phyloP scores from a whole-genome alignment of 257 asterid genomes.

The Scutellaria minor region DNA sequence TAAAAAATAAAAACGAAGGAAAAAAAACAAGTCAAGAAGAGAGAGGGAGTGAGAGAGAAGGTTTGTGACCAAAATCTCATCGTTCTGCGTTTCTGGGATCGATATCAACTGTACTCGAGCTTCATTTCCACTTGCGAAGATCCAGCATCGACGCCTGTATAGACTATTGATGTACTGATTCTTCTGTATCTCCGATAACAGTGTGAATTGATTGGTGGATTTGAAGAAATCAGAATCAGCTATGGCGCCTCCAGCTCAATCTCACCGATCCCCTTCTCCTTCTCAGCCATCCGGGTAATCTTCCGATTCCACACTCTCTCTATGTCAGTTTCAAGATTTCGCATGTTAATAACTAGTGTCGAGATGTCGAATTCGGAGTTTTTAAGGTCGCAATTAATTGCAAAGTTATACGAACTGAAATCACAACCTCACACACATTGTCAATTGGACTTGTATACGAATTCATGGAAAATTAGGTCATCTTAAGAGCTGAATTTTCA shows the following conservation, averaged over 20 bases:
- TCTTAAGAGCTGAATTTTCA: slow-evolving; percentile 15
- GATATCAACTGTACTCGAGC: slow-evolving; percentile 15
- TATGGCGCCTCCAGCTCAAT: slow-evolving; percentile 93
- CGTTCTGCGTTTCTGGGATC: slow-evolving; percentile 21
- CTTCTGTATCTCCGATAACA: slow-evolving; percentile 3
- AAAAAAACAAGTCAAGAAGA: background rate
- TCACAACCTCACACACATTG: background rate
- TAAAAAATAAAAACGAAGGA: background rate
- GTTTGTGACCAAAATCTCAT: slow-evolving; percentile 26
- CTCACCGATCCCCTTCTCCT: slow-evolving; percentile 87
- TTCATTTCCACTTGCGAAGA: slow-evolving; percentile 28
- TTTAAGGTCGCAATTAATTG: slow-evolving; percentile 14
- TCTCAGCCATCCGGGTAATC: slow-evolving; percentile 98
- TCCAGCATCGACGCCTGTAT: slow-evolving; percentile 8
- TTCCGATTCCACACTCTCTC: slow-evolving; percentile 12
- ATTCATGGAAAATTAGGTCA: background rate
- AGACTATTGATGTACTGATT: background rate
- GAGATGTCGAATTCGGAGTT: slow-evolving; percentile 12
- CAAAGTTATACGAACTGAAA: background rate
- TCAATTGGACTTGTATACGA: slow-evolving; percentile 4
- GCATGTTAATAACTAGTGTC: slow-evolving; percentile 11
- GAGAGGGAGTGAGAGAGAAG: slow-evolving; percentile 21
- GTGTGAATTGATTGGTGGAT: slow-evolving; percentile 28
- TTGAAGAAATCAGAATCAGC: slow-evolving; percentile 36
- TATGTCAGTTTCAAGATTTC: background rate